Conservation (phyloP, 139 green algal species). For the Chlorella sorokiniana region DNA sequence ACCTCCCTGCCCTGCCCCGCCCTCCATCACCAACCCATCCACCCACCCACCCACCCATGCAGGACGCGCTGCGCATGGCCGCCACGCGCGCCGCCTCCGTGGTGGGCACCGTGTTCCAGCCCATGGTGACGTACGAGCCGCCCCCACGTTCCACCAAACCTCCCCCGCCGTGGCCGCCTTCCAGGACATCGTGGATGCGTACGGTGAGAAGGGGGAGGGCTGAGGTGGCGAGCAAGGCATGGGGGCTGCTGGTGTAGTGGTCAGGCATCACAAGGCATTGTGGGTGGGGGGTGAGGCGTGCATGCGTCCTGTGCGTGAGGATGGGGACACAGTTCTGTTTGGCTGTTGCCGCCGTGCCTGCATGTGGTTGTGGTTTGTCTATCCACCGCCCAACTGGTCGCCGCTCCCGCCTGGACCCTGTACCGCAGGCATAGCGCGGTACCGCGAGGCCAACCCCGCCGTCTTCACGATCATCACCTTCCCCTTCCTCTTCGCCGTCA, state of each 20-base stretch:
- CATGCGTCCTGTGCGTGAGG: no score
- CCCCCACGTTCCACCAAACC: constrained; percentile 96
- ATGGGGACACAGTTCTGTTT: no score
- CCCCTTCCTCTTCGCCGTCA: constrained; percentile 99
- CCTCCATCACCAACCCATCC: background rate
- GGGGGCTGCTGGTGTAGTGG: no score
- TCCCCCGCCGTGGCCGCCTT: constrained; percentile 91
- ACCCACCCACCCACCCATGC: constrained; percentile 39
- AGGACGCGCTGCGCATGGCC: constrained; percentile 70
- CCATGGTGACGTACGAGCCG: constrained; percentile 79
- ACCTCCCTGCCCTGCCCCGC: no score
- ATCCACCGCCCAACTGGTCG: no score
- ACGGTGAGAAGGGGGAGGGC: constrained; percentile 54
- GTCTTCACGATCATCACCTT: constrained; percentile 98
- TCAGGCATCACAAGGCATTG: no score
- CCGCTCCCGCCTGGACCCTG: background rate
- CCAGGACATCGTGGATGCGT: constrained; percentile 97
- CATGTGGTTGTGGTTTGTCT: no score
- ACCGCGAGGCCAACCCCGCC: constrained; percentile 94
- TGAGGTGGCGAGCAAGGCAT: no score
- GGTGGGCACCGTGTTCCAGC: constrained; percentile 89
- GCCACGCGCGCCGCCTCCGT: constrained; percentile 54
- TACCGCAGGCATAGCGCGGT: constrained; percentile 78
- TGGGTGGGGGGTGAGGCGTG: no score
- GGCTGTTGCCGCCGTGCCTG: no score